Base-by-base conservation (phyloP, 345 rosid species). In the Rhizophora apiculata region DNA sequence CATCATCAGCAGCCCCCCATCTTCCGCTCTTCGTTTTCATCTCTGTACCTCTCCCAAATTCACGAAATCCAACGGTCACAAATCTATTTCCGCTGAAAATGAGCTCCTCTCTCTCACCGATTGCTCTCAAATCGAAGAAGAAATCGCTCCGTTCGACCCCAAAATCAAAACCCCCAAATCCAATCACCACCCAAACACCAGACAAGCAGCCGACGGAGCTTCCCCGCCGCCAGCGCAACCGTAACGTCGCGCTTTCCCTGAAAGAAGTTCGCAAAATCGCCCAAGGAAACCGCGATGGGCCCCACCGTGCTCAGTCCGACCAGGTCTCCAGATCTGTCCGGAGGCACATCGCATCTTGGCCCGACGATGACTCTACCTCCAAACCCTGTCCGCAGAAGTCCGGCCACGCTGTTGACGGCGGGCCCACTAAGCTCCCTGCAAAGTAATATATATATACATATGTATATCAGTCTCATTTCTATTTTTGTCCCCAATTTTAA, bases 401-500 rank as follows among this genome's bases (percentile, higher is more conserved):
- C 5, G 27, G 54, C 22, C 32, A 32, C 18, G 5, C 69, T 11
- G 65, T 22, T 20, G 27, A 18, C 1, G 53, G 78, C 69, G 24
- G 56, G 37, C 3, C 53, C n/a, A 8, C 29, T 30, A 71, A 63
- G 72, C 29, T 77, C 26, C 80, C 80, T 16, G 76, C 56, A 4
- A 68, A 68, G 80, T 77, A 63, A 49, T 76, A 43, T 43, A 84
- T 75, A 93, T 85, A 74, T 30, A 13, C 30, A 19, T 7, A 39
- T 65, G 2, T 3, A 10, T 43, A 0, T 43, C 5, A 13, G 3
- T 43, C 11, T 10, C 46, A 1, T 10, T 39, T 11, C 46, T 39
- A 10, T 2, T 11, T 2, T 1, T 24, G 24, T 24, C 46, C 16
- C 46, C 46, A 39, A 9, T 10, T 13, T 43, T 43, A 11, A 1